Evolutionary conservation across 495 filamentous ascomycete species (phyloP), one percentile per base, ranked within the genome.

Genomic region (Xeromyces bisporus): DNA sequence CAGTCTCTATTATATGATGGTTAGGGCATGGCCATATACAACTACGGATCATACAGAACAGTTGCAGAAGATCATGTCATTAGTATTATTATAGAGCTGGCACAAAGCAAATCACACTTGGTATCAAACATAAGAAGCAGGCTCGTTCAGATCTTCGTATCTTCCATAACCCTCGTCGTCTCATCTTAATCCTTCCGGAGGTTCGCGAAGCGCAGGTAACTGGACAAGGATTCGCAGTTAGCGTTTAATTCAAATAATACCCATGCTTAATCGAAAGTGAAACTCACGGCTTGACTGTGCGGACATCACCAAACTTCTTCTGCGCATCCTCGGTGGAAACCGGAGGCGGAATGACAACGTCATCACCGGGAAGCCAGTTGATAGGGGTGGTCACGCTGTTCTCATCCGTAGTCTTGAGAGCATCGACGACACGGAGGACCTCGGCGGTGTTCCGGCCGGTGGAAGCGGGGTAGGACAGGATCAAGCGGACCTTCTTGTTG

Each of bases 401-500:
- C 76, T 94, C 93, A 60, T 96, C 89, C 38, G 84, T 87, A 24
- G 91, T 93, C 68, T 94, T 85, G 35, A 96, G 75, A 29, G 84
- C 92, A 66, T 96, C 86, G 50, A 97, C 67, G 32, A 96, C 77
- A 47, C 91, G 82, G 38, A 97, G 73, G 33, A 97, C 81, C 63
- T 96, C 89, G 43, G 83, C 85, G 35, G 82, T 80, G 65, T 96
- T 97, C 47, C 89, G 83, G 51, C 89, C 91, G 17, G 91, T 96
- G 26, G 84, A 93, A 35, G 91, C 89, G 11, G 91, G 91, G 71
- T 94, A 97, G 44, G 85, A 77, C 39, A 96, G 70, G 56, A 93
- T 94, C 47, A 84, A 75, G 46, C 89, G 84, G 58, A 96, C 94
- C 44, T 76, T 85, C 75, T 96, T 94, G 70, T 77, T 92, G 34